Base-by-base conservation (phyloP, 805 yeast genomes). In the Maudiozyma turicensis region DNA sequence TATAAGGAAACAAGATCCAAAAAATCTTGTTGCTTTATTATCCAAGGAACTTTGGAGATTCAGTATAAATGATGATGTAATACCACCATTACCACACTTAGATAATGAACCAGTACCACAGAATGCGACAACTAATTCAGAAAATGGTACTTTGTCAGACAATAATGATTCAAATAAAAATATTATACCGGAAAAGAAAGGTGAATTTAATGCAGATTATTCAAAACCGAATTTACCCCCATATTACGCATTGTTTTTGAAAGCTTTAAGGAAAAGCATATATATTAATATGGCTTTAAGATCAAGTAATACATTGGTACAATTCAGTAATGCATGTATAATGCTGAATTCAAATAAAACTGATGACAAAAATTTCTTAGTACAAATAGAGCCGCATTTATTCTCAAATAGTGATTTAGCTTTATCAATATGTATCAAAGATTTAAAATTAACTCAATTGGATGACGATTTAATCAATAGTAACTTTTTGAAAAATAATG, bases 291-390 rank as follows among this genome's bases (percentile, higher is more conserved):
- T 70, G 38, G 53, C 71, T 33, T 30, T 68, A 50, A 52, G 52
- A 7, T 62, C 69, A 1, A 55, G 64, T n/a, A 61, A 63, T 41
- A 63, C 63, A 41, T 54, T 77, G 2, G 51, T 74, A 1, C 80
- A 81, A 0, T 78, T 77, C 60, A 81, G 82, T 1, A 76, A 74
- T 51, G 65, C 78, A 55, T 64, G 69, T 55, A 47, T 69, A 51
- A 43, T 62, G 41, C 56, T 63, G 38, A 56, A 40, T 8, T 8
- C 26, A 28, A 8, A 8, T 3, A 15, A 40, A 14, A n/a, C 7
- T 7, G 47, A 38, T 39, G 44, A 15, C 32, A 47, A 29, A 26
- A 46, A 40, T 6, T 52, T 28, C 5, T 31, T 37, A 20, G 47
- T 77, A 1, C 72, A 70, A 47, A 53, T 77, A 3, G 77, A 74